These are phyloP conservation scores for Candida quercuum DNA, from an alignment of 805 yeast genomes.

Conservation along the genomic window DNA sequence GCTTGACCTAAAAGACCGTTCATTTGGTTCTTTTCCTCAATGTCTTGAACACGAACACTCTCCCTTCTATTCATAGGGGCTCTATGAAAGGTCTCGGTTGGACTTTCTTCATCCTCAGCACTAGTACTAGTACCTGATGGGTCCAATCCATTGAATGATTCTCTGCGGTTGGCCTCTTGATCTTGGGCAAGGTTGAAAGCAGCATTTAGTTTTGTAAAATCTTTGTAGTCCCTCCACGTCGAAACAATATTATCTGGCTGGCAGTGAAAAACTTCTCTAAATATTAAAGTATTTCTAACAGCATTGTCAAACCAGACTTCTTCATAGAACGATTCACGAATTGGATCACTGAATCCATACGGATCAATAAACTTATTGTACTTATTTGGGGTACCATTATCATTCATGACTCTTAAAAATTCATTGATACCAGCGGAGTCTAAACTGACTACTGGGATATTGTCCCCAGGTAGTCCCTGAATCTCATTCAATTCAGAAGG, in stretches of 20 bases:
- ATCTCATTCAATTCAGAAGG: conserved; percentile 7
- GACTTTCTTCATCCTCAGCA: background rate
- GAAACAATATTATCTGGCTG: conserved; percentile 94
- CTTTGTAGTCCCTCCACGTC: conserved; percentile 87
- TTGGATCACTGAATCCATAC: conserved; percentile 81
- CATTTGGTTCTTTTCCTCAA: conserved; percentile 2
- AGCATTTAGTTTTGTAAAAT: conserved; percentile 49
- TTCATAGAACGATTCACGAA: conserved; percentile 74
- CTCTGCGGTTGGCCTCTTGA: conserved; percentile 18
- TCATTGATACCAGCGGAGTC: conserved; percentile 38
- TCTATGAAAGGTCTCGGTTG: background rate
- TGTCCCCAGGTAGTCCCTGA: conserved; percentile 21
- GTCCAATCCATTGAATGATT: too few relatives aligned
- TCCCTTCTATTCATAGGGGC: too few relatives aligned
- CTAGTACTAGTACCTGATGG: too few relatives aligned
- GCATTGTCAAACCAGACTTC: conserved; percentile 86
- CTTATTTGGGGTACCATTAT: conserved; percentile 29
- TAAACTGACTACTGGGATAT: conserved; percentile 37
- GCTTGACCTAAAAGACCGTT: conserved; percentile 12
- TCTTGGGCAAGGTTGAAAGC: conserved; percentile 44
- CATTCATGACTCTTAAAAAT: conserved; percentile 32
- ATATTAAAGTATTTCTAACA: conserved; percentile 73
- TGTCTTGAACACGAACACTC: conserved; percentile 11
- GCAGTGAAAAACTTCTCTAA: conserved; percentile 79
- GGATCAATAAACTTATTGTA: conserved; percentile 67